Conservation (phyloP, 441 rosid genomes). For the Pelargonium cotyledonis region DNA sequence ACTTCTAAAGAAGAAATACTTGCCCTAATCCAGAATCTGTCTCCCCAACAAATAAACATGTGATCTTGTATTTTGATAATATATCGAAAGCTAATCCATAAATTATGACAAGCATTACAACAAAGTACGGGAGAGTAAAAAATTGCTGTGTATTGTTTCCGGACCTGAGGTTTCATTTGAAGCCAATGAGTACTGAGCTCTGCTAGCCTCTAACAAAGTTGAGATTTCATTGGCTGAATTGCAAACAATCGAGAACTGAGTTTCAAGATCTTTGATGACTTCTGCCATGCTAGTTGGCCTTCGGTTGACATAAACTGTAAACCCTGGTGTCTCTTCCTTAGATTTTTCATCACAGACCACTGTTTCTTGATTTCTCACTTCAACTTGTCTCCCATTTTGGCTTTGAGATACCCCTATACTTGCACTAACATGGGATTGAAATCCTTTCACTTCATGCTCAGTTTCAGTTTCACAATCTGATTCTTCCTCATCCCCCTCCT, state of each 20-base stretch:
- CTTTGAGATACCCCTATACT: conserved; percentile 41
- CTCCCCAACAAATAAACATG: too few relatives aligned
- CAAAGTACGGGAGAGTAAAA: conserved; percentile 2
- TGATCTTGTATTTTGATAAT: too few relatives aligned
- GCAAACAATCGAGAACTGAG: conserved; percentile 62
- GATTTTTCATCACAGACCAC: conserved; percentile 36
- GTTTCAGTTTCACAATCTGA: conserved; percentile 32
- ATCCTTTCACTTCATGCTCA: conserved; percentile 29
- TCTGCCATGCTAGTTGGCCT: conserved; percentile 95
- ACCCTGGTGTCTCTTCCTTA: conserved; percentile 62
- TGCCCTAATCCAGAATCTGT: too few relatives aligned
- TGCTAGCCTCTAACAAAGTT: conserved; percentile 66
- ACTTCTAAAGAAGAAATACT: too few relatives aligned
- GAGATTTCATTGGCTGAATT: conserved; percentile 74
- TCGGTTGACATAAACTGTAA: conserved; percentile 80
- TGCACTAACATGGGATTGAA: conserved; percentile 36
- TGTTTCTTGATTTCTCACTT: conserved; percentile 48
- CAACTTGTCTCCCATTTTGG: conserved; percentile 44
- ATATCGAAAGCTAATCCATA: too few relatives aligned
- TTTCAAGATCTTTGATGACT: conserved; percentile 85
- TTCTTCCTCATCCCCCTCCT: conserved; percentile 24
- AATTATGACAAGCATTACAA: background rate
- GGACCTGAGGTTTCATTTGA: conserved; percentile 73
- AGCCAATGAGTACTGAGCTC: conserved; percentile 51
- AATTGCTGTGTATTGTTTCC: background rate